Evolutionary conservation across 2,329 filamentous ascomycete species (phyloP).

Genomic region (Pyrenophora teres): DNA sequence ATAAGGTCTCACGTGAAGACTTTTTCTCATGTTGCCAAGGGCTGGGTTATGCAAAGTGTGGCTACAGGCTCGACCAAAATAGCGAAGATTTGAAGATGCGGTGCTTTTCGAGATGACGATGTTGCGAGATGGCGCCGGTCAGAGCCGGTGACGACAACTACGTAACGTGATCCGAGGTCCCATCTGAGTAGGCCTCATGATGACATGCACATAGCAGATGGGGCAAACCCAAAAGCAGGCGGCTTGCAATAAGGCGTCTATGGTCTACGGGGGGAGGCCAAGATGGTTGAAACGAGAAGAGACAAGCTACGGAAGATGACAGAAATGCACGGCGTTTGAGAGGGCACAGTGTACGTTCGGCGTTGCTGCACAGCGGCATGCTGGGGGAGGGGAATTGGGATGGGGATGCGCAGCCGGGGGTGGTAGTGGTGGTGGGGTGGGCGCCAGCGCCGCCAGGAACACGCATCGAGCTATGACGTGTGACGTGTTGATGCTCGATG

Average conservation of each 20-base stretch:
- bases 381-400: not conserved
- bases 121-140: conserved; percentile 10
- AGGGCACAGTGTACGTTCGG: not conserved
- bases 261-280: not conserved
- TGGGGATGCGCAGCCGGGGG: not conserved
- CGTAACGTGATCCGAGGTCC: not conserved
- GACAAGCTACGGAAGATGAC: not conserved
- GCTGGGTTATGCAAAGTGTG: not conserved
- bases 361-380: not conserved
- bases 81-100: not conserved
- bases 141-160: conserved; percentile 3
- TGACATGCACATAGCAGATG: too few relatives aligned
- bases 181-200: too few relatives aligned
- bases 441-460: not conserved
- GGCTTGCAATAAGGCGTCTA: not conserved
- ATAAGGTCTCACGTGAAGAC: conserved; percentile 7
- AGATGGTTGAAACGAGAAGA: not conserved
- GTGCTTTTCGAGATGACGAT: not conserved
- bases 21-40: conserved; percentile 6
- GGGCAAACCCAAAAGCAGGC: not conserved
- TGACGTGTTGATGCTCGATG: conserved; percentile 1
- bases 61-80: conserved; percentile 3
- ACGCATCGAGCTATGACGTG: conserved; percentile 18
- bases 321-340: not conserved
- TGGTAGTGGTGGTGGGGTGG: not conserved